Percentiles rank a stretch among this genome's conserved stretches.
phyloP scores from a whole-genome alignment of 352 stramenopile genomes.

The Blastocystis sp. region DNA sequence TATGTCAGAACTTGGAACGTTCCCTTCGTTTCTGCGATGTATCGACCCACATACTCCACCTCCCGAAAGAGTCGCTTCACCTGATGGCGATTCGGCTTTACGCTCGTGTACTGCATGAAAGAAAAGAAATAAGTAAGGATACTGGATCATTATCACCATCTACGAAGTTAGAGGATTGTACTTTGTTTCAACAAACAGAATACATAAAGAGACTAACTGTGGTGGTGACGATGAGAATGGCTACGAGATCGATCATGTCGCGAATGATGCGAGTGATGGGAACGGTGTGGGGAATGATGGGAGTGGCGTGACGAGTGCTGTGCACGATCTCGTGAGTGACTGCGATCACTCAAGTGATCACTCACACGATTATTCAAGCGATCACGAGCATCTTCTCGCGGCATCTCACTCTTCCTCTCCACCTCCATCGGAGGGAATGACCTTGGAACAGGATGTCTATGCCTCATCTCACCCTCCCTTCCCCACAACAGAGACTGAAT shows the following conservation, averaged over 20 bases:
- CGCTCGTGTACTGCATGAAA: neutral
- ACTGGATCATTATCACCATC: neutral
- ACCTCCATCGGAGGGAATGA: too few relatives aligned
- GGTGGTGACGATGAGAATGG: neutral
- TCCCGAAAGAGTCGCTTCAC: slow-evolving; percentile 3
- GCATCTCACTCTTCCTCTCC: too few relatives aligned
- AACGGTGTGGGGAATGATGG: neutral
- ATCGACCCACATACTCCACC: slow-evolving; percentile 29
- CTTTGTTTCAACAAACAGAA: neutral
- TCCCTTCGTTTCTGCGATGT: slow-evolving; percentile 31
- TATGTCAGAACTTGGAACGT: neutral
- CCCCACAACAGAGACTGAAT: neutral
- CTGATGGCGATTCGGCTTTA: neutral
- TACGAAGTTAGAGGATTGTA: neutral
- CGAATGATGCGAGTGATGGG: neutral
- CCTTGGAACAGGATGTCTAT: too few relatives aligned
- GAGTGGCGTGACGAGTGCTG: neutral
- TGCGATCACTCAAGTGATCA: too few relatives aligned
- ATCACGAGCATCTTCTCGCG: too few relatives aligned
- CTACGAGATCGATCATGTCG: neutral
- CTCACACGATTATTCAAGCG: too few relatives aligned
- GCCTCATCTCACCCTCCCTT: neutral
- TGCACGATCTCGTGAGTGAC: neutral
- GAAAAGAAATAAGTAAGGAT: neutral
- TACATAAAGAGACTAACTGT: neutral